Conservation (phyloP, 2,329 filamentous ascomycete genomes). For the Fusarium papillatum region DNA sequence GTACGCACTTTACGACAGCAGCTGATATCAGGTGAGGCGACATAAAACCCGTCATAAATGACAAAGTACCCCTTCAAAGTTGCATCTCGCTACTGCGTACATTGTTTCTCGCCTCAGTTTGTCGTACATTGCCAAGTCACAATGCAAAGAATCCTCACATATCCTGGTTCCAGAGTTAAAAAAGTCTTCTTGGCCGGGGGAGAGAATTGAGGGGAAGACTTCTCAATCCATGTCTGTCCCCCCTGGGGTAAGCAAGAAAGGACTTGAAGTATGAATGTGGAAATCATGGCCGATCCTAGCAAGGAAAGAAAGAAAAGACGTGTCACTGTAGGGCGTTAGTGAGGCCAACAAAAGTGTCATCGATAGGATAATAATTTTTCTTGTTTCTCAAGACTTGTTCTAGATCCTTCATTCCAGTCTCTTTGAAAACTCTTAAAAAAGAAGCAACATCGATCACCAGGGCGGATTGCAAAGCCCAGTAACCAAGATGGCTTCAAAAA, state of each 20-base stretch:
- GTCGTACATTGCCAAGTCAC: not conserved
- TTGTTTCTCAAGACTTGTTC: not conserved
- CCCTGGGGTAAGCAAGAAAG: not conserved
- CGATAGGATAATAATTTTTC: not conserved
- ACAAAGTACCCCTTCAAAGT: not conserved
- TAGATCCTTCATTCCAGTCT: not conserved
- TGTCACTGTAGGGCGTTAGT: not conserved
- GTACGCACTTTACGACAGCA: not conserved
- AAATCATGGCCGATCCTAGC: not conserved
- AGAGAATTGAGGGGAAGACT: not conserved
- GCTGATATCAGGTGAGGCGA: constrained; percentile 1
- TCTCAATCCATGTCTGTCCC: not conserved
- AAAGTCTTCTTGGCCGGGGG: not conserved
- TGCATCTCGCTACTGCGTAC: not conserved
- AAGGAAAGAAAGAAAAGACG: not conserved
- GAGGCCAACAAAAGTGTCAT: not conserved
- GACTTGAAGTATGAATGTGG: not conserved
- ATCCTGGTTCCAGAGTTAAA: not conserved
- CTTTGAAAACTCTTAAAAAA: not conserved
- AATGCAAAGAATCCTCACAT: not conserved
- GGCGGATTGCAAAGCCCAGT: too few relatives aligned
- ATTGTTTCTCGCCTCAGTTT: not conserved
- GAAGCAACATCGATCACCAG: too few relatives aligned
- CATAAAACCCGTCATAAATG: not conserved
- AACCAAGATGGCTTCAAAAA: not conserved